Conservation (phyloP, 345 rosid species). For the Gossypium rotundifolium region DNA sequence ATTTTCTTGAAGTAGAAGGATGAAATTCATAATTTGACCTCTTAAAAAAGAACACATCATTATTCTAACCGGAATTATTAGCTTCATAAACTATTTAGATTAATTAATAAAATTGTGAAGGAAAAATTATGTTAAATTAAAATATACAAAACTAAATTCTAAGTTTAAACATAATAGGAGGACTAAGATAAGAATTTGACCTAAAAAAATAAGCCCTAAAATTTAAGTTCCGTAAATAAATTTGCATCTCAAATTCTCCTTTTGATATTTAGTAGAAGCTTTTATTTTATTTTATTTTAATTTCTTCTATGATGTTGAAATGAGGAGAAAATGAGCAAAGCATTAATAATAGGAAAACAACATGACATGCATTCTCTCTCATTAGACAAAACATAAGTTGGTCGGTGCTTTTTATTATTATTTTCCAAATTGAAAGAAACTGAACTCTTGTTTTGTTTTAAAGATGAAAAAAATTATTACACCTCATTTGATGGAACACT, state of each 20-base stretch:
- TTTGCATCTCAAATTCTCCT: background rate
- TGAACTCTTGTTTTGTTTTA: background rate
- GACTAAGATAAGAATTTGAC: too few species aligned
- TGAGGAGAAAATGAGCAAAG: constrained; percentile 9
- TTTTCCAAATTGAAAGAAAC: background rate
- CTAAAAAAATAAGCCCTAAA: too few species aligned
- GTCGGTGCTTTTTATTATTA: constrained; percentile 17
- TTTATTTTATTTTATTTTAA: background rate
- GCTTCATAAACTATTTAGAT: too few species aligned
- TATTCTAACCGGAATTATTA: too few species aligned
- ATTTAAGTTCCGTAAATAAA: background rate
- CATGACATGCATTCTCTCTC: constrained; percentile 15
- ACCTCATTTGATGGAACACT: background rate
- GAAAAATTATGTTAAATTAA: too few species aligned
- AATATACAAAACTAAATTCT: too few species aligned
- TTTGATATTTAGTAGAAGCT: background rate
- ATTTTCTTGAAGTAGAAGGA: too few species aligned
- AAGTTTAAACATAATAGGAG: too few species aligned
- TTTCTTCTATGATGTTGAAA: constrained; percentile 10
- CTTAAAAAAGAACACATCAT: too few species aligned
- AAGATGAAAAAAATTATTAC: constrained; percentile 15
- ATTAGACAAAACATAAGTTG: constrained; percentile 24
- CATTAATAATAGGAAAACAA: constrained; percentile 6
- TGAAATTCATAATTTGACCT: too few species aligned
- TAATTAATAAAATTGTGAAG: too few species aligned